Evolutionary conservation across 495 filamentous ascomycete species (phyloP).

Genomic region (Clohesyomyces aquaticus): DNA sequence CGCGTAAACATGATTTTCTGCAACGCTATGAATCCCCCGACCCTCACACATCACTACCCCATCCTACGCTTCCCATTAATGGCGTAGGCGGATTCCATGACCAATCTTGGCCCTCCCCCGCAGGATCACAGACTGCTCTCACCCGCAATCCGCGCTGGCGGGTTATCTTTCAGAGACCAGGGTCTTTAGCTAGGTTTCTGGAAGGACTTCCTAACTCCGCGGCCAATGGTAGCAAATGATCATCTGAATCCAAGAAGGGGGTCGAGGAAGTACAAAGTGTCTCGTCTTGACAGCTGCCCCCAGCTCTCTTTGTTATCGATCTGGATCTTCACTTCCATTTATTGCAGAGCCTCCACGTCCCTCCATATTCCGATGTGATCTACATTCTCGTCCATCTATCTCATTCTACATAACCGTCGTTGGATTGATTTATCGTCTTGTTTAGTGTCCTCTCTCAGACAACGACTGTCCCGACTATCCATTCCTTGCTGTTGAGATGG

Average conservation of each 20-base stretch:
- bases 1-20: neutral
- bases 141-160: neutral
- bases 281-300: neutral
- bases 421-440: neutral
- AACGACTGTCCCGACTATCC: neutral
- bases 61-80: neutral
- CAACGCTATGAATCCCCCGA: neutral
- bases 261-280: neutral
- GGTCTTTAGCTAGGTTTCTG: neutral
- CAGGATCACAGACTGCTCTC: neutral
- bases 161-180: neutral
- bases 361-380: neutral
- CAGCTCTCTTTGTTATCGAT: neutral
- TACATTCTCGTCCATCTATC: neutral
- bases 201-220: neutral
- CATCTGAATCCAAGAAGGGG: neutral
- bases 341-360: neutral
- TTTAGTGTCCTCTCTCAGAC: neutral
- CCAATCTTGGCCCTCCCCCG: neutral
- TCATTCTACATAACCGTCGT: neutral
- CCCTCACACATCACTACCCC: neutral
- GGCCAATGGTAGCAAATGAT: neutral
- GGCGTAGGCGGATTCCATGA: neutral
- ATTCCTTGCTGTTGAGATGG: conserved; percentile 5
- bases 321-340: neutral